Conservation (phyloP, 106 monocot species). For the Ottelia alismoides region DNA sequence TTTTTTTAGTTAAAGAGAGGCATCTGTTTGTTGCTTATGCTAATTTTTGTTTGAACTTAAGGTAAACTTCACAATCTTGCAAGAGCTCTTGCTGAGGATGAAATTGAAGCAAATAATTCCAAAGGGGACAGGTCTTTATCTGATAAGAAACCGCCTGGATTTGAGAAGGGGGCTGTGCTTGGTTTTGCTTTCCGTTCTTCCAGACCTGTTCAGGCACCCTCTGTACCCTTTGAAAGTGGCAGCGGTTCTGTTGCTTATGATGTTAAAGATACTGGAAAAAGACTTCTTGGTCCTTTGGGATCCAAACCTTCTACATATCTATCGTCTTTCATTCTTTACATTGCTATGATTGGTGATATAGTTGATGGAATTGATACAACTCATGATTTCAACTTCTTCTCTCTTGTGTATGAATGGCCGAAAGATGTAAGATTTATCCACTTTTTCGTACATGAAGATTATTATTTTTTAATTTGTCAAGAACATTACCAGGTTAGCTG, state of each 20-base stretch:
- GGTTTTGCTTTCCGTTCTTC: slow-evolving; percentile 59
- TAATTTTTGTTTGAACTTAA: slow-evolving; percentile 13
- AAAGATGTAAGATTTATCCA: slow-evolving; percentile 82
- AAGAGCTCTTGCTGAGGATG: slow-evolving; percentile 75
- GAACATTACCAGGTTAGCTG: no score
- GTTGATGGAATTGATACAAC: slow-evolving; percentile 96
- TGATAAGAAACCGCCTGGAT: slow-evolving; percentile 21
- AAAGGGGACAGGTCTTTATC: slow-evolving; percentile 29
- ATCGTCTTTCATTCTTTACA: slow-evolving; percentile 87
- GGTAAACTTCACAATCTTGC: slow-evolving; percentile 97
- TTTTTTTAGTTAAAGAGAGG: neutral
- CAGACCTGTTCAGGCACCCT: slow-evolving; percentile 8
- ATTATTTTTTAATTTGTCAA: no score
- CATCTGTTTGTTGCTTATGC: neutral
- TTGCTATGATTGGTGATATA: slow-evolving; percentile 94
- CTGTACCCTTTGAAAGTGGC: slow-evolving; percentile 24
- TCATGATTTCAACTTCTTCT: slow-evolving; percentile 98
- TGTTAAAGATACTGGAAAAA: slow-evolving; percentile 46
- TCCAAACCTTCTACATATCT: slow-evolving; percentile 80
- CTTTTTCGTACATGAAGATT: no score
- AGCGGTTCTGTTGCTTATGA: slow-evolving; percentile 21
- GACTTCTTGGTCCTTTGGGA: slow-evolving; percentile 34
- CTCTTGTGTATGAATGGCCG: slow-evolving; percentile 90
- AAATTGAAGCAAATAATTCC: slow-evolving; percentile 32
- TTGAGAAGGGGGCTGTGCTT: slow-evolving; percentile 43